These are phyloP conservation scores for Leishmania martiniquensis DNA, from an alignment of 208 protist genomes.

Conservation along the genomic window DNA sequence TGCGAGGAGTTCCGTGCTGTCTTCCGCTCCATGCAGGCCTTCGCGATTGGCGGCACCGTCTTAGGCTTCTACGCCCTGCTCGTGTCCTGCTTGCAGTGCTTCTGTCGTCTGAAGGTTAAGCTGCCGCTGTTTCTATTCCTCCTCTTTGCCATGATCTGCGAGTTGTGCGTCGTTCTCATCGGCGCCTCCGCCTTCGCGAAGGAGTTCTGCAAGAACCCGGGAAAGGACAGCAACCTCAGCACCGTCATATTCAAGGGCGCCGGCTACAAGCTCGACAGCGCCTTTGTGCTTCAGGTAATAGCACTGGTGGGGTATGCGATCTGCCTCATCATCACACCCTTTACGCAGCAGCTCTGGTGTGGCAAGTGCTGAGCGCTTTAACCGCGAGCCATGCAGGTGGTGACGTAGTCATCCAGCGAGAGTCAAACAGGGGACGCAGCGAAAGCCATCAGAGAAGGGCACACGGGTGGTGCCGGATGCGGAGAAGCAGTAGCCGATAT, in stretches of 20 bases:
- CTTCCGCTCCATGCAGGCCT: conserved; percentile 49
- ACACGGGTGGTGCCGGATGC: too few relatives aligned
- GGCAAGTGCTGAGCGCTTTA: conserved; percentile 35
- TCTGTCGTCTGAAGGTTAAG: conserved; percentile 51
- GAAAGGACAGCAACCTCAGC: conserved; percentile 31
- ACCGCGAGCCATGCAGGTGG: too few relatives aligned
- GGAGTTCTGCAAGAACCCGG: conserved; percentile 36
- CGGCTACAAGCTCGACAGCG: conserved; percentile 42
- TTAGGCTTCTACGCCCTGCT: conserved; percentile 54
- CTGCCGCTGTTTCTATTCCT: conserved; percentile 55
- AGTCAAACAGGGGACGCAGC: too few relatives aligned
- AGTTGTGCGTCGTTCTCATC: conserved; percentile 39
- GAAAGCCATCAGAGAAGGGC: neutral
- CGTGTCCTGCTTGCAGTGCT: conserved; percentile 41
- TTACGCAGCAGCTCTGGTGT: conserved; percentile 58
- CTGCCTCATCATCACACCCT: conserved; percentile 45
- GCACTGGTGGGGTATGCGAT: conserved; percentile 33
- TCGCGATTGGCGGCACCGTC: conserved; percentile 47
- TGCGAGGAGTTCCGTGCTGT: conserved; percentile 38
- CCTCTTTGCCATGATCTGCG: conserved; percentile 37
- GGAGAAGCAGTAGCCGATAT: neutral
- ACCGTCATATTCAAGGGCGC: conserved; percentile 46
- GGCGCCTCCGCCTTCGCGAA: conserved; percentile 32
- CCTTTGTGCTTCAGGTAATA: conserved; percentile 53
- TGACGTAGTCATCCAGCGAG: neutral